phyloP scores from a whole-genome alignment of 1,284 basidiomycete species.

The Wallemia mellicola region DNA sequence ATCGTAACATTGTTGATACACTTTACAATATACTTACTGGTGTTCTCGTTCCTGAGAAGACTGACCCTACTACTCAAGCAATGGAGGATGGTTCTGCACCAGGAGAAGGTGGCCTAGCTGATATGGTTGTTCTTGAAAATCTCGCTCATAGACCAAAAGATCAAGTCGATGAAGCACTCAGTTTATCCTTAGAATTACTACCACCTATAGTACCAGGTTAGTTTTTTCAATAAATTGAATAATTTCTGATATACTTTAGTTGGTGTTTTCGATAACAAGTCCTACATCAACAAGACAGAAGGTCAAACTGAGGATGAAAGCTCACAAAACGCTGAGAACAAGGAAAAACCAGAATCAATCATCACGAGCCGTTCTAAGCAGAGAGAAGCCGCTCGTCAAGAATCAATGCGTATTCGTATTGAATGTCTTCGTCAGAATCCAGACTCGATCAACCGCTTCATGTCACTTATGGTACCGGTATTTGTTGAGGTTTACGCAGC shows the following conservation, averaged over 20 bases:
- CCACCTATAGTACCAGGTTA: constrained; percentile 66
- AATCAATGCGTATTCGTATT: constrained; percentile 14
- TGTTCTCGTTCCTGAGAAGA: constrained; percentile 36
- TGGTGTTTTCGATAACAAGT: constrained; percentile 71
- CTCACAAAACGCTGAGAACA: not conserved
- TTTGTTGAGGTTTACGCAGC: constrained; percentile 84
- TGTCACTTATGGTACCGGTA: constrained; percentile 60
- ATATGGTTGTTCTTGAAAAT: constrained; percentile 95
- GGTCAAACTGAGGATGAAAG: not conserved
- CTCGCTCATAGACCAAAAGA: constrained; percentile 86
- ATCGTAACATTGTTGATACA: constrained; percentile 67
- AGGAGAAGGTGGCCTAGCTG: constrained; percentile 38
- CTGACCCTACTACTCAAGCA: constrained; percentile 10
- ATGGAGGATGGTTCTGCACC: constrained; percentile 26
- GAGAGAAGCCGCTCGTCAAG: constrained; percentile 13
- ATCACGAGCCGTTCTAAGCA: not conserved
- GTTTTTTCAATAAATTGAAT: constrained; percentile 5
- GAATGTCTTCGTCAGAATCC: constrained; percentile 37
- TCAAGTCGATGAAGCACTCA: constrained; percentile 70
- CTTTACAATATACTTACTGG: constrained; percentile 79
- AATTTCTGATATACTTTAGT: constrained; percentile 20
- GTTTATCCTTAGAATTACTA: constrained; percentile 58
- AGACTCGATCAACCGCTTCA: constrained; percentile 46
- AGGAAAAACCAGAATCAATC: not conserved
- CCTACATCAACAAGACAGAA: constrained; percentile 52